Evolutionary conservation across 1,284 basidiomycete species (phyloP).

Genomic region (Austropuccinia psidii): DNA sequence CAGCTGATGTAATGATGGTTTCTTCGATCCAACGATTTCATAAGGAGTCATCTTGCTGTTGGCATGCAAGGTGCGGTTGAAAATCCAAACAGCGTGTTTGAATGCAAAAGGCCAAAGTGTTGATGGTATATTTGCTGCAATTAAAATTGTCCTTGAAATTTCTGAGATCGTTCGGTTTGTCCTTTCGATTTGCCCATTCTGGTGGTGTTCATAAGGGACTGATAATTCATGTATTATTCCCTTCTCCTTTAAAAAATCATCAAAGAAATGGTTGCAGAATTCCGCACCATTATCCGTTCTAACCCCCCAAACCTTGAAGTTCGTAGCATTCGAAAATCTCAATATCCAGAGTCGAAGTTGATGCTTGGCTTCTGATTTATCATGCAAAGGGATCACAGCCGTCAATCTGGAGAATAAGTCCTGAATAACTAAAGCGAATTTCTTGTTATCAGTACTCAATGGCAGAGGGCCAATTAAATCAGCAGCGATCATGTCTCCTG

Average conservation of each 20-base stretch:
- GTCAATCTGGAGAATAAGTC: neutral
- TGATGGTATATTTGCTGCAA: neutral
- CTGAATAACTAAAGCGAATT: neutral
- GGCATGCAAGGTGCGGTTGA: neutral
- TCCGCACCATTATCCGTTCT: neutral
- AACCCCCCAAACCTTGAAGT: neutral
- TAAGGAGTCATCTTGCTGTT: neutral
- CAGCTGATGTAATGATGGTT: neutral
- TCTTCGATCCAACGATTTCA: too few species aligned
- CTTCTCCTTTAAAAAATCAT: neutral
- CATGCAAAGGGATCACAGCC: neutral
- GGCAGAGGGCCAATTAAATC: neutral
- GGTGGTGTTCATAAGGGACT: neutral
- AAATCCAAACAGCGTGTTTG: neutral
- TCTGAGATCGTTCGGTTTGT: neutral
- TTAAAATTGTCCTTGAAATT: neutral
- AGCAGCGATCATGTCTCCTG: neutral
- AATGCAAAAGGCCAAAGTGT: neutral
- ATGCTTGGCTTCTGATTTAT: neutral
- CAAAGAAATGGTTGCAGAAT: neutral
- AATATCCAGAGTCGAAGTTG: neutral
- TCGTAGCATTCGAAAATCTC: neutral
- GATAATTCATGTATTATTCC: neutral
- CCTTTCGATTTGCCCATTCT: constrained; percentile 3
- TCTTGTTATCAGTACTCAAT: neutral